A percentile compares a stretch with the other conserved stretches of the same genome.
Evolutionary conservation across 257 asterid genomes (phyloP).

Genomic region (Salvia splendens): DNA sequence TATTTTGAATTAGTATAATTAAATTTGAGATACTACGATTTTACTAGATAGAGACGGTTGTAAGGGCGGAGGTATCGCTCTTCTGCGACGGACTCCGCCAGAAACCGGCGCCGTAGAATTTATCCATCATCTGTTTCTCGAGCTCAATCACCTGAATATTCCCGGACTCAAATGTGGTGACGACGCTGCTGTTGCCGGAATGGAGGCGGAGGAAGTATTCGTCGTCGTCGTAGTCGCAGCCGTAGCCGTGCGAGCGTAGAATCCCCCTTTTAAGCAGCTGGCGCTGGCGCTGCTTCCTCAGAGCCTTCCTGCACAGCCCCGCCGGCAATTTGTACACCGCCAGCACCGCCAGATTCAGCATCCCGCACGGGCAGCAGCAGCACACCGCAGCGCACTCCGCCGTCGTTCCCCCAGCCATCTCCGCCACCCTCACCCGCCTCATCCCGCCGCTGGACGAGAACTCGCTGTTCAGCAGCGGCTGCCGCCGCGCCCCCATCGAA

Average conservation of each 20-base stretch:
- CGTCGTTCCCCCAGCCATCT: slow-evolving; percentile 75
- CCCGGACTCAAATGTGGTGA: slow-evolving; percentile 23
- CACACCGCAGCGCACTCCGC: slow-evolving; percentile 33
- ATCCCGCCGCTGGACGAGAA: slow-evolving; percentile 39
- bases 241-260: slow-evolving; percentile 40
- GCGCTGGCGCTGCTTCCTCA: slow-evolving; percentile 44
- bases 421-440: slow-evolving; percentile 50
- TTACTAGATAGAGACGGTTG: too few species aligned
- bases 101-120: slow-evolving; percentile 71
- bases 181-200: slow-evolving; percentile 27
- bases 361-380: slow-evolving; percentile 77
- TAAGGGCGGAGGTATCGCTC: too few species aligned
- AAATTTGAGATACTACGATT: too few species aligned
- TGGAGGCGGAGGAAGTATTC: slow-evolving; percentile 30
- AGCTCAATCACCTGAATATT: slow-evolving; percentile 35
- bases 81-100: slow-evolving; percentile 45
- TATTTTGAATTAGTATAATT: not conserved
- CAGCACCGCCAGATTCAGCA: slow-evolving; percentile 55
- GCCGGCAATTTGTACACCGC: slow-evolving; percentile 73
- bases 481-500: slow-evolving; percentile 48
- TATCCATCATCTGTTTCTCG: slow-evolving; percentile 77
- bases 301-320: slow-evolving; percentile 67
- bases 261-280: slow-evolving; percentile 42
- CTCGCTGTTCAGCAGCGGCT: slow-evolving; percentile 41
- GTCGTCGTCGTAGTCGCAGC: slow-evolving; percentile 38